Percentiles rank a stretch among this genome's conserved stretches.
phyloP scores from a whole-genome alignment of 1,139 yeast species.

The Hyphopichia khmerensis region DNA sequence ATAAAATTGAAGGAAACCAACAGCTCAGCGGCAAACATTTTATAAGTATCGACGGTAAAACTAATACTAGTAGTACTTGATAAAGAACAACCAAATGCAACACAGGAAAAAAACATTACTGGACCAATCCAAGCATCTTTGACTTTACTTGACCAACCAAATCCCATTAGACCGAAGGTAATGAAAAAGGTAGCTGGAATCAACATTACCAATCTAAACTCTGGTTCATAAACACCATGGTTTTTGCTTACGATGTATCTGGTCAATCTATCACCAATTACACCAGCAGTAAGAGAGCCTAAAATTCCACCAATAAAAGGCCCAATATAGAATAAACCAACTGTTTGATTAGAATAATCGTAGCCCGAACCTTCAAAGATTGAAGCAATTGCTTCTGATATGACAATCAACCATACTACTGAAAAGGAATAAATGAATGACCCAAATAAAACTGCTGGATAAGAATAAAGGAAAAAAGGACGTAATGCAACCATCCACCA shows the following conservation, averaged over 20 bases:
- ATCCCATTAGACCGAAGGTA: conserved; percentile 56
- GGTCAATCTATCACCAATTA: conserved; percentile 47
- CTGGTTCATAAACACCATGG: conserved; percentile 62
- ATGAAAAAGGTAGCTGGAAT: conserved; percentile 49
- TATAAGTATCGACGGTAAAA: conserved; percentile 58
- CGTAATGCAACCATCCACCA: conserved; percentile 61
- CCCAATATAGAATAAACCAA: conserved; percentile 58
- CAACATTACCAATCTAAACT: conserved; percentile 56
- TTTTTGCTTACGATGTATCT: conserved; percentile 38
- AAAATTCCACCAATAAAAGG: conserved; percentile 60
- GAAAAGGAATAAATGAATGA: conserved; percentile 55
- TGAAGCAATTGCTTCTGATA: conserved; percentile 55
- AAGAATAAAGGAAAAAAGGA: conserved; percentile 51
- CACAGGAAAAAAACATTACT: conserved; percentile 52
- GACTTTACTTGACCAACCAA: conserved; percentile 56
- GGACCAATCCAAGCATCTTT: conserved; percentile 61
- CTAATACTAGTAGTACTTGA: conserved; percentile 65
- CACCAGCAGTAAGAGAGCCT: conserved; percentile 57
- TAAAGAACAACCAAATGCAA: conserved; percentile 59
- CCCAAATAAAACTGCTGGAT: conserved; percentile 56
- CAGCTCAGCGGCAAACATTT: conserved; percentile 58
- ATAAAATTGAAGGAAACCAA: conserved; percentile 55
- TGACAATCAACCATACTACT: conserved; percentile 63
- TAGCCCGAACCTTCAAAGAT: conserved; percentile 49
- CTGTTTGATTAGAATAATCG: conserved; percentile 43